Evolutionary conservation across 2,329 filamentous ascomycete genomes (phyloP).

Genomic region (Fusarium sulawesiense): DNA sequence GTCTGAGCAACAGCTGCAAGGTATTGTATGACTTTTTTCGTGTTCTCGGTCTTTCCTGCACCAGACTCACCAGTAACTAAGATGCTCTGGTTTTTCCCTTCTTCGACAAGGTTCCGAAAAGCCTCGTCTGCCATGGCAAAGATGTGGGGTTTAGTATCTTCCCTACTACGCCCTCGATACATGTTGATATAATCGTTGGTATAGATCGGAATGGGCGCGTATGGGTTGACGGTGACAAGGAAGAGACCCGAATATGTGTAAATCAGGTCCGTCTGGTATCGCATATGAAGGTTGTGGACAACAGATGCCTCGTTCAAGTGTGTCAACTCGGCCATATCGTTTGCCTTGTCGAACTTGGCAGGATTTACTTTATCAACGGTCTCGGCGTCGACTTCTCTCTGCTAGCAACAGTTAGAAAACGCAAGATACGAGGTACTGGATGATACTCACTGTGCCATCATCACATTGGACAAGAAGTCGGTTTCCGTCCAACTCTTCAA

Average conservation of each 20-base stretch:
- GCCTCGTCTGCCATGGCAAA: slow-evolving; percentile 98
- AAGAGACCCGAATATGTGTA: slow-evolving; percentile 99
- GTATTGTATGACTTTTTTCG: slow-evolving; percentile 99
- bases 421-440: background rate
- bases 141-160: slow-evolving; percentile 97
- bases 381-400: slow-evolving; percentile 87
- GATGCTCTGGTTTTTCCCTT: slow-evolving; percentile 96
- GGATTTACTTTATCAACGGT: slow-evolving; percentile 99
- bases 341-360: slow-evolving; percentile 98
- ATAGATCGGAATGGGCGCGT: slow-evolving; percentile 94
- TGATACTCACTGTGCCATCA: slow-evolving; percentile 79
- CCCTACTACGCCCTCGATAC: slow-evolving; percentile 91
- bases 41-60: slow-evolving; percentile 98
- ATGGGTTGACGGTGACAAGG: slow-evolving; percentile 96
- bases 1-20: slow-evolving; percentile 91
- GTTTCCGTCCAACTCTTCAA: slow-evolving; percentile 79
- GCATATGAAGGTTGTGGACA: slow-evolving; percentile 93
- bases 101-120: slow-evolving; percentile 94
- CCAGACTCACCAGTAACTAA: slow-evolving; percentile 98
- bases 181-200: slow-evolving; percentile 97
- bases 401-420: slow-evolving; percentile 60
- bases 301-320: slow-evolving; percentile 98
- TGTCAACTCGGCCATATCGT: slow-evolving; percentile 98
- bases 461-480: slow-evolving; percentile 90
- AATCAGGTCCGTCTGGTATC: slow-evolving; percentile 95